These are phyloP conservation scores for Fusarium papillatum DNA, from an alignment of 2,329 filamentous ascomycete species.

Conservation along the genomic window DNA sequence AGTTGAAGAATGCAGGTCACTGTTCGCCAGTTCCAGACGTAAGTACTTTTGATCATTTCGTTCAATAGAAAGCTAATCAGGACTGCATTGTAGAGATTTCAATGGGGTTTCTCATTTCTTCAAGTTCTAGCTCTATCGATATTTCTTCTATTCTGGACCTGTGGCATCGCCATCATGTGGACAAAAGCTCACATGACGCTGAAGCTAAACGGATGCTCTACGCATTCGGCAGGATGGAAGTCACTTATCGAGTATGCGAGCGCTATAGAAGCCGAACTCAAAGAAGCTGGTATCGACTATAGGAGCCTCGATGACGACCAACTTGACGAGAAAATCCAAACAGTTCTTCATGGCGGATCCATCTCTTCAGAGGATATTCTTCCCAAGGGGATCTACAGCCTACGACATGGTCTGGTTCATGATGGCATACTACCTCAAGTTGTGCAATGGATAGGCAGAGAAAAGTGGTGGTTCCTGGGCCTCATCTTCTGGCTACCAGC, in stretches of 20 bases:
- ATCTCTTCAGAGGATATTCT: not conserved
- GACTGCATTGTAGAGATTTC: not conserved
- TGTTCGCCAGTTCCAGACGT: constrained; percentile 11
- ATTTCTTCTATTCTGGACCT: not conserved
- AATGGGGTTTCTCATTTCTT: constrained; percentile 27
- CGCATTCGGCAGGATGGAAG: not conserved
- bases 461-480: not conserved
- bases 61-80: not conserved
- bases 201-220: not conserved
- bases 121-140: not conserved
- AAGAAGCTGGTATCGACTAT: not conserved
- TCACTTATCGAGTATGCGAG: not conserved
- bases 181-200: not conserved
- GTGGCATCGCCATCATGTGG: not conserved
- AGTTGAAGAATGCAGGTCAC: not conserved
- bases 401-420: not conserved
- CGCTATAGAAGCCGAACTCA: not conserved
- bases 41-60: not conserved
- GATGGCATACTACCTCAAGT: not conserved
- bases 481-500: not conserved
- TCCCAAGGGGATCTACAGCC: not conserved
- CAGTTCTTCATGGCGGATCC: not conserved
- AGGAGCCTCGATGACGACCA: not conserved
- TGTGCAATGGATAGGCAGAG: not conserved
- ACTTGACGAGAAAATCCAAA: not conserved